phyloP scores from a whole-genome alignment of 192 early-diverging fungal species.

The Backusella psychrophila region DNA sequence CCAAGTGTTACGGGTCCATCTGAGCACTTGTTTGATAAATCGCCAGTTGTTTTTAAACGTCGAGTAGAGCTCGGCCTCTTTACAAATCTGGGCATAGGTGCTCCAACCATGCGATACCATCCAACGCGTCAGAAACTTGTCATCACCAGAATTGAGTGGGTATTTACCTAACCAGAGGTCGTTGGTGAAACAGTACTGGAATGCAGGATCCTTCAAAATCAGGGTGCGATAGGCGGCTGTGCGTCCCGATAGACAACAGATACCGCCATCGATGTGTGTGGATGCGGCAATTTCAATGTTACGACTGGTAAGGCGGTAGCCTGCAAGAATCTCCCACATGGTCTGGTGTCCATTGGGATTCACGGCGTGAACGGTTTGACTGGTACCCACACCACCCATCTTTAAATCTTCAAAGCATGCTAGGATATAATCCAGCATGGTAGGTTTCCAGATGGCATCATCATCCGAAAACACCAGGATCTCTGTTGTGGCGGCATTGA shows the following conservation, averaged over 20 bases:
- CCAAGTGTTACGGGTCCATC: constrained; percentile 77
- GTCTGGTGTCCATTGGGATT: constrained; percentile 53
- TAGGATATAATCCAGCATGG: constrained; percentile 58
- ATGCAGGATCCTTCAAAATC: constrained; percentile 66
- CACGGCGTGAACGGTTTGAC: constrained; percentile 56
- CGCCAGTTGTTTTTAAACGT: constrained; percentile 77
- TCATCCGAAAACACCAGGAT: constrained; percentile 70
- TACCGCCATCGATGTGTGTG: constrained; percentile 71
- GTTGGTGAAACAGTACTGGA: constrained; percentile 67
- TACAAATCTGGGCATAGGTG: constrained; percentile 64
- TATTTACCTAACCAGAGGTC: constrained; percentile 70
- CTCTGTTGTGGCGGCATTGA: constrained; percentile 58
- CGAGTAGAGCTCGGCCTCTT: constrained; percentile 62
- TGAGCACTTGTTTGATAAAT: constrained; percentile 65
- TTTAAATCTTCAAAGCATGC: constrained; percentile 70
- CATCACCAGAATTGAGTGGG: constrained; percentile 70
- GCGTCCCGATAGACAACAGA: constrained; percentile 69
- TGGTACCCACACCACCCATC: constrained; percentile 70
- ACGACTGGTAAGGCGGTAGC: constrained; percentile 63
- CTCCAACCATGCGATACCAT: constrained; percentile 66
- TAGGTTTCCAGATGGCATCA: constrained; percentile 63
- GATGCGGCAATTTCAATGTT: constrained; percentile 72
- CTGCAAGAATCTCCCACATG: constrained; percentile 69
- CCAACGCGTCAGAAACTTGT: constrained; percentile 75
- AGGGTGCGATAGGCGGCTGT: constrained; percentile 67